A percentile compares a stretch with the other conserved stretches of the same genome.
Conservation (phyloP, 2,329 filamentous ascomycete species). For the Hymenoscyphus scutula region DNA sequence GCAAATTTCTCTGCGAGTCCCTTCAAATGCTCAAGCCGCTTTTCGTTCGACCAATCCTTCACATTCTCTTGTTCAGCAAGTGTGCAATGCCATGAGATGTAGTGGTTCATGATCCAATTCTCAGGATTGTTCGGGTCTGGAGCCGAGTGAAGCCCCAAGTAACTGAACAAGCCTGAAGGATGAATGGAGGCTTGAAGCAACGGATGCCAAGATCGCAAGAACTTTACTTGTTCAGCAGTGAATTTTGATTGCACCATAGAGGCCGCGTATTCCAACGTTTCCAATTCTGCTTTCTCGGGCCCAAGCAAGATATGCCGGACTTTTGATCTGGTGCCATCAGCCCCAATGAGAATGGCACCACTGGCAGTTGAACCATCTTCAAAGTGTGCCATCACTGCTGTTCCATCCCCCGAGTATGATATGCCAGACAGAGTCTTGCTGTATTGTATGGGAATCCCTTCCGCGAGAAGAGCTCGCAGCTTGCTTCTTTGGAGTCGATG, state of each 20-base stretch:
- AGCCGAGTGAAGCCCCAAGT: slow-evolving; percentile 44
- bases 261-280: slow-evolving; percentile 42
- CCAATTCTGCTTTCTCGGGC: slow-evolving; percentile 34
- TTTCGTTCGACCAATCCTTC: not conserved
- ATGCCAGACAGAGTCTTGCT: slow-evolving; percentile 39
- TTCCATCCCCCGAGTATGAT: slow-evolving; percentile 28
- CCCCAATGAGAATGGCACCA: slow-evolving; percentile 35
- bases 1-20: slow-evolving; percentile 3
- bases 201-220: slow-evolving; percentile 43
- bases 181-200: slow-evolving; percentile 43
- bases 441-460: slow-evolving; percentile 20
- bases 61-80: slow-evolving; percentile 3
- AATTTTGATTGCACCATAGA: slow-evolving; percentile 45
- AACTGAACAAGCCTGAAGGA: slow-evolving; percentile 43
- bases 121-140: slow-evolving; percentile 38
- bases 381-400: slow-evolving; percentile 33
- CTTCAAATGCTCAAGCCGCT: not conserved
- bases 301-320: slow-evolving; percentile 34
- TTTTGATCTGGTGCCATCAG: slow-evolving; percentile 35
- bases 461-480: slow-evolving; percentile 10
- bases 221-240: slow-evolving; percentile 41
- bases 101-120: slow-evolving; percentile 45
- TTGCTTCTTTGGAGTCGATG: slow-evolving; percentile 17
- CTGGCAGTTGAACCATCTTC: slow-evolving; percentile 32
- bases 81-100: slow-evolving; percentile 40